These are phyloP conservation scores for Nicotiana paniculata DNA, from an alignment of 257 asterid species.

Conservation along the genomic window DNA sequence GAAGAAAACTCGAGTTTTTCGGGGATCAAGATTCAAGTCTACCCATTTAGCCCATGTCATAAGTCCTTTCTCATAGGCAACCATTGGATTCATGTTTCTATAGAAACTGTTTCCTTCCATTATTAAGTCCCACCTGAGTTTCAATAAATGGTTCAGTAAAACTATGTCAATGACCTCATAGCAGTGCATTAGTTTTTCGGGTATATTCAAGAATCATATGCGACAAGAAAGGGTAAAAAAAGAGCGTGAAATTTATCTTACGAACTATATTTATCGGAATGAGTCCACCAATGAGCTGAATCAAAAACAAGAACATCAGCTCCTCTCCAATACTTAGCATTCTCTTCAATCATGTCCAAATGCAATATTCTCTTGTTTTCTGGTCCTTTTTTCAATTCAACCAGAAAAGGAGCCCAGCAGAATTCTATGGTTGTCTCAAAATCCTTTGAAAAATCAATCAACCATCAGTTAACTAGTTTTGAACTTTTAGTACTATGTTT, in stretches of 20 bases:
- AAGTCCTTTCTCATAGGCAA: slow-evolving; percentile 77
- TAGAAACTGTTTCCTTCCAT: slow-evolving; percentile 69
- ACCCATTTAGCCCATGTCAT: slow-evolving; percentile 84
- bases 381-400: slow-evolving; percentile 58
- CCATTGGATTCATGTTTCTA: slow-evolving; percentile 47
- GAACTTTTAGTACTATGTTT: background rate
- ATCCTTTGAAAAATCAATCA: slow-evolving; percentile 35
- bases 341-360: slow-evolving; percentile 75
- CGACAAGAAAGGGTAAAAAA: background rate
- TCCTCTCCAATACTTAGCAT: slow-evolving; percentile 88
- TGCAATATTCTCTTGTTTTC: slow-evolving; percentile 60
- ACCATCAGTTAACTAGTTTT: background rate
- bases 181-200: background rate
- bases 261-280: slow-evolving; percentile 73
- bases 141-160: background rate
- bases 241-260: slow-evolving; percentile 16
- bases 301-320: slow-evolving; percentile 80
- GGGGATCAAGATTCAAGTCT: slow-evolving; percentile 73
- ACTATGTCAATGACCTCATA: background rate
- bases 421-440: slow-evolving; percentile 84
- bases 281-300: slow-evolving; percentile 99
- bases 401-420: slow-evolving; percentile 88
- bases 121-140: slow-evolving; percentile 69
- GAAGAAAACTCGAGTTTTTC: slow-evolving; percentile 57
- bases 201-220: background rate